Evolutionary conservation across 2,329 filamentous ascomycete genomes (phyloP), one percentile per base, ranked within the genome.

Genomic region (Phyllosticta citrichinensis): DNA sequence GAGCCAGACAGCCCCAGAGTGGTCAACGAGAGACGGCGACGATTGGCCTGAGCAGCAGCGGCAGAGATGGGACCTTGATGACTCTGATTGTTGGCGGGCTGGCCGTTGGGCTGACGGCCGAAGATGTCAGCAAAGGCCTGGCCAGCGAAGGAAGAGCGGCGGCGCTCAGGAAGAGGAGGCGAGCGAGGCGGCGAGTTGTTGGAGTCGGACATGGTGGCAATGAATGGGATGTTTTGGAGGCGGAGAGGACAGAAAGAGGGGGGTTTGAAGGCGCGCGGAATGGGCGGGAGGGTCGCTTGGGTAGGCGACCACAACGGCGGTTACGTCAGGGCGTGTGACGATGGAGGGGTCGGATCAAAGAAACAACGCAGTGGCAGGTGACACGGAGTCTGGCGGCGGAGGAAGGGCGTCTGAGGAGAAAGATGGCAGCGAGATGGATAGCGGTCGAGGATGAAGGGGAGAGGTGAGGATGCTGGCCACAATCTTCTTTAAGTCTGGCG

Each of bases 121-220:
- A 80, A 80, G 55, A 80, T 70, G 67, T 78, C 77, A 57, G 77
- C 76, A 64, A 80, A 77, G 3, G 77, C 77, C 68, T 78, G 75
- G 64, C 77, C 76, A 2, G 76, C 76, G 63, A 80, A 72, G 5
- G 77, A 79, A 40, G 77, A 75, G 64, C 78, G 77, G 56, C 78
- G 76, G 53, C 70, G 68, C 56, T 53, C 51, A 51, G 73, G 69
- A 17, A 73, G 68, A 35, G 72, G 71, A 50, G 73, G 71, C 54
- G 72, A 69, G 55, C 71, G 69, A 30, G 73, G 73, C 27, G 74
- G 74, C 57, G 72, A 73, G 68, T 73, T 72, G 64, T 72, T 71
- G 66, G 71, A 74, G 66, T 71, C 70, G 59, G 72, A 71, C 71
- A 73, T 74, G 63, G 59, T 57, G 56, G 55, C 22, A 20, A 47